Conservation (phyloP, 257 asterid species). For the Ligustrum vulgare region DNA sequence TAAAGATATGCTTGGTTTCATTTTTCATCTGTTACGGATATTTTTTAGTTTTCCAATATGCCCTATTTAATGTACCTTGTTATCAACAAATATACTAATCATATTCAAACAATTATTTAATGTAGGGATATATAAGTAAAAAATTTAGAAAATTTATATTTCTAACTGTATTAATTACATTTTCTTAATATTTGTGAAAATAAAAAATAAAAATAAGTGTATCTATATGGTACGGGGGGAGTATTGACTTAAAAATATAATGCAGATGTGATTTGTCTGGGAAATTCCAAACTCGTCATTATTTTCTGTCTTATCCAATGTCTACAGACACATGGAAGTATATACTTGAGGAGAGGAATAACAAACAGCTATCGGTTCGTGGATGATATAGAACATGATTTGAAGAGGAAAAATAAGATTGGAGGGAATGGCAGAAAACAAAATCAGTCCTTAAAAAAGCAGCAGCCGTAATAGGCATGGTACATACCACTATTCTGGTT, state of each 20-base stretch:
- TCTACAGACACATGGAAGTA: constrained; percentile 6
- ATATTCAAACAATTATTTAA: too few relatives aligned
- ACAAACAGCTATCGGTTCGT: constrained; percentile 14
- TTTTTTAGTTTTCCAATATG: too few relatives aligned
- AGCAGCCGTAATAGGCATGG: constrained; percentile 6
- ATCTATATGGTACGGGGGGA: too few relatives aligned
- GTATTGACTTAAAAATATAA: not conserved
- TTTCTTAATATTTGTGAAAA: too few relatives aligned
- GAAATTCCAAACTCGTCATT: not conserved
- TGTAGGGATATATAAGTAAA: too few relatives aligned
- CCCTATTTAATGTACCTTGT: too few relatives aligned
- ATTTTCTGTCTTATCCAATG: constrained; percentile 4
- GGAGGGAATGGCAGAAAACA: constrained; percentile 9
- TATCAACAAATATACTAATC: too few relatives aligned
- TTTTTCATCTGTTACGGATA: too few relatives aligned
- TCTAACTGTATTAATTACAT: too few relatives aligned
- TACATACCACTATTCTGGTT: constrained; percentile 53
- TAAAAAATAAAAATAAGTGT: too few relatives aligned
- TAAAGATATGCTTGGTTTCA: too few relatives aligned
- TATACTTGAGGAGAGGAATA: constrained; percentile 1
- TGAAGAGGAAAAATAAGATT: not conserved
- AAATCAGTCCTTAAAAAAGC: constrained; percentile 9
- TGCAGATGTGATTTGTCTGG: constrained; percentile 2
- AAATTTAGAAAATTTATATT: too few relatives aligned
- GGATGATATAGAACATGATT: not conserved